These are phyloP conservation scores for Chaetothyriales sp. DNA, from an alignment of 2,329 filamentous ascomycete genomes.

Conservation along the genomic window DNA sequence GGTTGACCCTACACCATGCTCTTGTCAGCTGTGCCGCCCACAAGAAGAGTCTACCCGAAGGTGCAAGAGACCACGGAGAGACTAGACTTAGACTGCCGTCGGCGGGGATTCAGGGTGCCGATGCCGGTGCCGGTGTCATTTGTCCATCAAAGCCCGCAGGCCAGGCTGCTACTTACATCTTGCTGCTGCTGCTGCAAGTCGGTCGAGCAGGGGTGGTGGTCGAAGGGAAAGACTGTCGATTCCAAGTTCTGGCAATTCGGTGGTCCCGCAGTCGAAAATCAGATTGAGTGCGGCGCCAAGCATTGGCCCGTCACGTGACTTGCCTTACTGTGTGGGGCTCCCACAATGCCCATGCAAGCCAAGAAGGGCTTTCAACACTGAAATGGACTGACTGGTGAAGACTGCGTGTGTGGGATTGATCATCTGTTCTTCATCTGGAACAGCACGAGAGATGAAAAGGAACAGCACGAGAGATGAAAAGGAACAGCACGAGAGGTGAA, in stretches of 20 bases:
- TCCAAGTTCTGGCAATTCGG: not conserved
- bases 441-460: too few relatives aligned
- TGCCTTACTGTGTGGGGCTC: not conserved
- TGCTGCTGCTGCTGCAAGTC: constrained; percentile 6
- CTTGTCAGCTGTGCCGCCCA: constrained; percentile 1
- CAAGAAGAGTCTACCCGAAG: not conserved
- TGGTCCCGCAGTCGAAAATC: not conserved
- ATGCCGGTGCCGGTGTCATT: not conserved
- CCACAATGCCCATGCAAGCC: not conserved
- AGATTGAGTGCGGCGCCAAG: not conserved
- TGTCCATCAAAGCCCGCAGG: not conserved
- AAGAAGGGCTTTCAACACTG: too few relatives aligned
- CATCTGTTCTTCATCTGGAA: too few relatives aligned
- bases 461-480: too few relatives aligned
- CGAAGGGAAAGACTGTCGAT: not conserved
- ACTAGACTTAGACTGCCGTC: not conserved
- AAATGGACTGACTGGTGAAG: too few relatives aligned
- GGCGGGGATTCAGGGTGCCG: not conserved
- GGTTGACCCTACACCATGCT: constrained; percentile 68
- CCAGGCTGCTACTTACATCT: constrained; percentile 12
- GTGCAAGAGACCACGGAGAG: not conserved
- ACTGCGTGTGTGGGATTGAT: too few relatives aligned
- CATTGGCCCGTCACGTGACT: not conserved
- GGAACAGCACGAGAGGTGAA: not conserved
- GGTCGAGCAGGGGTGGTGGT: not conserved